These are phyloP conservation scores for Evansstolkia leycettana DNA, from an alignment of 495 filamentous ascomycete species.

Conservation along the genomic window DNA sequence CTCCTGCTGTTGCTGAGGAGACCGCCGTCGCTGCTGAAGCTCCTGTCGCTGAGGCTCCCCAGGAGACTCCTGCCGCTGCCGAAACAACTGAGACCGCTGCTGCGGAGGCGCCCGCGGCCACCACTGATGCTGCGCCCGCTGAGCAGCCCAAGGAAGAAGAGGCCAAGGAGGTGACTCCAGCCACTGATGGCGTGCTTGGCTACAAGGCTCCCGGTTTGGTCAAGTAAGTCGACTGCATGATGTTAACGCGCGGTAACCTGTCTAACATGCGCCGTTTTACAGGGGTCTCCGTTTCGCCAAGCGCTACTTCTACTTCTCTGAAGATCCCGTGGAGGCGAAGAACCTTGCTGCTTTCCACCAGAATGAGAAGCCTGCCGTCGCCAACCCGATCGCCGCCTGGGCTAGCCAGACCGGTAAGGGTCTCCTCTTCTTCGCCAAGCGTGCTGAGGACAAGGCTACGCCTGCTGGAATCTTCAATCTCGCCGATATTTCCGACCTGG, in stretches of 20 bases:
- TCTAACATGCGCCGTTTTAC: neutral
- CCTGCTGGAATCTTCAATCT: constrained; percentile 77
- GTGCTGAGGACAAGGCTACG: constrained; percentile 63
- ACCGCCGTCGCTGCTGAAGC: constrained; percentile 17
- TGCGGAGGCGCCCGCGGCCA: constrained; percentile 29
- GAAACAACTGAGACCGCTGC: constrained; percentile 18
- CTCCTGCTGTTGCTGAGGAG: constrained; percentile 19
- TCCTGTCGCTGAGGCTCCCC: constrained; percentile 21
- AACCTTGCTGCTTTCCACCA: constrained; percentile 62
- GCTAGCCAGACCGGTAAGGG: constrained; percentile 90
- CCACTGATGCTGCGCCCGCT: constrained; percentile 33
- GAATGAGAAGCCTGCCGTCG: constrained; percentile 69
- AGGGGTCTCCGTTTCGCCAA: constrained; percentile 57
- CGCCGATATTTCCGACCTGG: constrained; percentile 70
- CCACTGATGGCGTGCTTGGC: constrained; percentile 59
- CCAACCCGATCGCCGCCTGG: constrained; percentile 75
- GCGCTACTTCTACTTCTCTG: constrained; percentile 88
- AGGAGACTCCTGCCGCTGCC: constrained; percentile 11
- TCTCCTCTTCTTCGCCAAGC: constrained; percentile 85
- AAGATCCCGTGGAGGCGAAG: constrained; percentile 66
- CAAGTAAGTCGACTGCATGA: constrained; percentile 51
- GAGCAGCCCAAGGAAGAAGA: constrained; percentile 32
- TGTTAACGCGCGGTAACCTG: too few relatives aligned
- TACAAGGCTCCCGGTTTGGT: constrained; percentile 84
- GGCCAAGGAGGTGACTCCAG: constrained; percentile 37